Percentiles rank a stretch among this genome's conserved stretches.
Conservation (phyloP, 495 filamentous ascomycete genomes). For the Trichoderma asperelloides region DNA sequence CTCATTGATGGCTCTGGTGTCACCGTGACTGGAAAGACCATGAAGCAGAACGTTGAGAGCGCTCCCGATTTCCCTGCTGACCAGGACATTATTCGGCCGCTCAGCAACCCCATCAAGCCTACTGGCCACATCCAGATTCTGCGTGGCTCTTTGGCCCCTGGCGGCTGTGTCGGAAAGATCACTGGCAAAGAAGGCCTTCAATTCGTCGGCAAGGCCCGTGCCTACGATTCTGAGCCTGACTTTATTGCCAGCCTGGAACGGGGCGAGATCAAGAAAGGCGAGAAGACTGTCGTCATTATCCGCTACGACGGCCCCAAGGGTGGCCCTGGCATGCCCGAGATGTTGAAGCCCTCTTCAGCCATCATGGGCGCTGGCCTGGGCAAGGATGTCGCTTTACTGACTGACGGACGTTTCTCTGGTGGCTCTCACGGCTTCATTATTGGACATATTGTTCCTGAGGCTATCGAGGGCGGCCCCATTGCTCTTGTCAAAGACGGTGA, state of each 20-base stretch:
- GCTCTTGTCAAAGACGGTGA: constrained; percentile 62
- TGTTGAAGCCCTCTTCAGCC: constrained; percentile 73
- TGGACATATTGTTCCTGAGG: constrained; percentile 66
- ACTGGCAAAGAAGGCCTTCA: constrained; percentile 92
- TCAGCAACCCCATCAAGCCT: constrained; percentile 84
- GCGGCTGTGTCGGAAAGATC: constrained; percentile 93
- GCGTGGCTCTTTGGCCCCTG: constrained; percentile 81
- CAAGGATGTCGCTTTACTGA: constrained; percentile 72
- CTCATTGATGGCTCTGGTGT: constrained; percentile 79
- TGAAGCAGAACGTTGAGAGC: constrained; percentile 80
- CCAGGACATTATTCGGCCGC: constrained; percentile 85
- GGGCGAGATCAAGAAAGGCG: constrained; percentile 85
- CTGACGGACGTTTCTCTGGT: constrained; percentile 69
- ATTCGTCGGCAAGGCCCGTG: constrained; percentile 80
- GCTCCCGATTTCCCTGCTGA: constrained; percentile 69
- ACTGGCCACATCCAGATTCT: constrained; percentile 98
- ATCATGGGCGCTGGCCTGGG: constrained; percentile 84
- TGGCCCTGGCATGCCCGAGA: constrained; percentile 79
- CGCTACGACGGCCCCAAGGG: constrained; percentile 86
- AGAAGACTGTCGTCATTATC: constrained; percentile 96
- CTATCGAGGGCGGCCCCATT: constrained; percentile 60
- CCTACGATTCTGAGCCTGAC: constrained; percentile 77
- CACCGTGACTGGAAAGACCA: constrained; percentile 90
- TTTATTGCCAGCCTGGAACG: constrained; percentile 70
- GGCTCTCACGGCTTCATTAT: constrained; percentile 75